Conservation (phyloP, 2,329 filamentous ascomycete genomes). For the Cladophialophora psammophila region DNA sequence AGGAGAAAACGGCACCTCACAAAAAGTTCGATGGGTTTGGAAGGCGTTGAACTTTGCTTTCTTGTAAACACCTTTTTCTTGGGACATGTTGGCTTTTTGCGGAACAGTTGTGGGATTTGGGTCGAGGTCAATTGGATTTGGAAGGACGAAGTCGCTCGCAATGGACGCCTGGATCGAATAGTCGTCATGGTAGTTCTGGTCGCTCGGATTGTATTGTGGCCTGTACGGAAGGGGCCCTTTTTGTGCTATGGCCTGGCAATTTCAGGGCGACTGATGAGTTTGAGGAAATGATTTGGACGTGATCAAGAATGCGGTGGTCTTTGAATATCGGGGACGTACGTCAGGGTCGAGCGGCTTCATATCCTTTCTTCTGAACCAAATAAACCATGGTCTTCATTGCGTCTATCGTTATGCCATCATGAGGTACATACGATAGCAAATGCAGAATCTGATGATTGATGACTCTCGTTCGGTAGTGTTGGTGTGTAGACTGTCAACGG, state of each 20-base stretch:
- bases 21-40: slow-evolving; percentile 28
- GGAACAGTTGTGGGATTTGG: slow-evolving; percentile 14
- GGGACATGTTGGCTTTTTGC: slow-evolving; percentile 6
- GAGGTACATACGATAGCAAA: slow-evolving; percentile 22
- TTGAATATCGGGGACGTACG: not conserved
- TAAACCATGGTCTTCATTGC: slow-evolving; percentile 8
- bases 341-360: slow-evolving; percentile 1
- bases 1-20: slow-evolving; percentile 7
- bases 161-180: not conserved
- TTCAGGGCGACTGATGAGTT: not conserved
- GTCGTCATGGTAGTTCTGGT: not conserved
- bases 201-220: slow-evolving; percentile 22
- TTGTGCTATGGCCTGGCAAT: slow-evolving; percentile 21
- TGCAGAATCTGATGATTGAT: slow-evolving; percentile 1
- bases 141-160: slow-evolving; percentile 6
- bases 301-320: not conserved
- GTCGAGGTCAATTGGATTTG: not conserved
- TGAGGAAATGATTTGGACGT: slow-evolving; percentile 4
- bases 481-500: too few species aligned
- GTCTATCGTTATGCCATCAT: slow-evolving; percentile 9
- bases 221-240: slow-evolving; percentile 8
- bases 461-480: not conserved
- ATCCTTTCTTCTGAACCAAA: slow-evolving; percentile 9
- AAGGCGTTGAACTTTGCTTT: slow-evolving; percentile 17
- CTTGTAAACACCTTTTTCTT: slow-evolving; percentile 23